Percentiles rank a stretch among this genome's conserved stretches.
phyloP scores from a whole-genome alignment of 768 basidiomycete species.

The Omphalotus guepiniiformis region DNA sequence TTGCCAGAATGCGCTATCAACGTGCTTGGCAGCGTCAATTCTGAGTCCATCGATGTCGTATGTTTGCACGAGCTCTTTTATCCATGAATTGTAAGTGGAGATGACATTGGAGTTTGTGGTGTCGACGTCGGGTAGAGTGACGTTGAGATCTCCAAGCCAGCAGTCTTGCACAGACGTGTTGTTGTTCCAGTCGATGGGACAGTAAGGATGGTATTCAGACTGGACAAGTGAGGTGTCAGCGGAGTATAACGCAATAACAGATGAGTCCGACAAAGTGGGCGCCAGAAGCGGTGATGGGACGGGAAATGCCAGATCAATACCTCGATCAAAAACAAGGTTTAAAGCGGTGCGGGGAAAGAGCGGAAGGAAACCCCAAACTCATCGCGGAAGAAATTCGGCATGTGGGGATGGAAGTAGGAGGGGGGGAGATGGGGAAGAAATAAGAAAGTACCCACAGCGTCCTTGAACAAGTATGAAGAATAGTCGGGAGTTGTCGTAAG shows the following conservation, averaged over 20 bases:
- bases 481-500: conserved; percentile 58
- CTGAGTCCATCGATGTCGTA: conserved; percentile 84
- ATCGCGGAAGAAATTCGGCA: too few species aligned
- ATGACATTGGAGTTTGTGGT: conserved; percentile 65
- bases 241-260: background rate
- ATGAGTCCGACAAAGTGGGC: too few species aligned
- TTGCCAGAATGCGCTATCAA: conserved; percentile 74
- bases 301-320: too few species aligned
- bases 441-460: conserved; percentile 35
- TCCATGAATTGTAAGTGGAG: conserved; percentile 63
- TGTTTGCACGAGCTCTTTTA: conserved; percentile 58
- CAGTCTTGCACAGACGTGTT: conserved; percentile 67
- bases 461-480: conserved; percentile 66
- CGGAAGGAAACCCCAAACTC: too few species aligned
- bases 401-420: background rate
- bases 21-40: conserved; percentile 73
- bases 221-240: conserved; percentile 20
- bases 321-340: too few species aligned
- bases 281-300: too few species aligned
- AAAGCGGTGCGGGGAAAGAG: too few species aligned
- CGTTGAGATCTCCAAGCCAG: conserved; percentile 77
- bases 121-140: conserved; percentile 77
- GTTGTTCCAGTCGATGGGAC: conserved; percentile 68
- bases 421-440: background rate
- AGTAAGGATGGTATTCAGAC: conserved; percentile 77